Percentiles rank a stretch among this genome's conserved stretches.
Evolutionary conservation across 140 eudicot species (phyloP).

Genomic region (Stevia rebaudiana): DNA sequence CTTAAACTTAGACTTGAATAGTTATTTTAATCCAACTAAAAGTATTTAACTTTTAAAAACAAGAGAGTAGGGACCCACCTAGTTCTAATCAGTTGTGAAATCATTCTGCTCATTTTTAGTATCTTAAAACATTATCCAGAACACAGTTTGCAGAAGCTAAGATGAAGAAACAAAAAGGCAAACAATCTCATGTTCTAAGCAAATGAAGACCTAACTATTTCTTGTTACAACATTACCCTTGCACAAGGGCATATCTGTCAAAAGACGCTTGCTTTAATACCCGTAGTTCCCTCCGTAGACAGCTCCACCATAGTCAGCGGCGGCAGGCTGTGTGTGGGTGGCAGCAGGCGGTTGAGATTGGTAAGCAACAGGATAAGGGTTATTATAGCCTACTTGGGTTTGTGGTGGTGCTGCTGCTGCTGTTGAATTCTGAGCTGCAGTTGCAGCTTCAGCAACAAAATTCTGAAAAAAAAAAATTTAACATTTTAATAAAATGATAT

Average conservation of each 20-base stretch:
- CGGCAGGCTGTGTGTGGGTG: conserved; percentile 49
- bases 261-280: conserved; percentile 33
- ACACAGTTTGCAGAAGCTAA: background rate
- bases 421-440: conserved; percentile 44
- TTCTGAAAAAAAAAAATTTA: conserved; percentile 40
- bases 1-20: too few species aligned
- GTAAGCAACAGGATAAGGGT: conserved; percentile 46
- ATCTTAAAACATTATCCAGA: conserved; percentile 7
- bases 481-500: too few species aligned
- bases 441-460: conserved; percentile 72
- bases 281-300: conserved; percentile 66
- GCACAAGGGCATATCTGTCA: conserved; percentile 18
- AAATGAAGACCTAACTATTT: conserved; percentile 14
- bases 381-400: conserved; percentile 58
- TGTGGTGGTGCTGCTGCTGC: conserved; percentile 47
- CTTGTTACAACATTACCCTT: conserved; percentile 24
- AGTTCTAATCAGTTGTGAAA: background rate
- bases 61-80: background rate
- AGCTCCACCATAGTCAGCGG: conserved; percentile 53
- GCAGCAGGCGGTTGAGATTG: conserved; percentile 42
- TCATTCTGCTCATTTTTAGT: background rate
- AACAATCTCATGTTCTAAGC: too few species aligned
- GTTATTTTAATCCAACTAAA: too few species aligned
- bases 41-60: background rate
- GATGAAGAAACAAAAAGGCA: background rate